Evolutionary conservation across 1,139 yeast genomes (phyloP).

Genomic region (Casaregolazyma suthepensis): DNA sequence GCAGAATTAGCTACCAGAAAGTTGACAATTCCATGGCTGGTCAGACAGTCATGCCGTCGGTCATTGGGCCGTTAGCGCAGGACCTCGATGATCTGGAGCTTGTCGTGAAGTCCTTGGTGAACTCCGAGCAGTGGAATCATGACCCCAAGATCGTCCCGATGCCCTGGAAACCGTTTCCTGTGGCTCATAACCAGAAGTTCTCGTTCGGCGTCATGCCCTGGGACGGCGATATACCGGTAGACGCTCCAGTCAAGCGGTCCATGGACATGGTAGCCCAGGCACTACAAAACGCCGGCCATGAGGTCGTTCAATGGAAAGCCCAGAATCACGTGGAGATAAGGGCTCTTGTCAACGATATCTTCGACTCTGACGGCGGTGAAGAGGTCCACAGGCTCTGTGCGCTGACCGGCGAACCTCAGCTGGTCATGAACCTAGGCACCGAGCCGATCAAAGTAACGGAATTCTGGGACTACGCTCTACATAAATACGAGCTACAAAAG

Average conservation of each 20-base stretch:
- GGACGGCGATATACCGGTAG: conserved; percentile 28
- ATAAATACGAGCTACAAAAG: conserved; percentile 34
- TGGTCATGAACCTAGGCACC: conserved; percentile 31
- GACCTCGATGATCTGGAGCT: conserved; percentile 50
- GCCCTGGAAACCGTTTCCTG: conserved; percentile 39
- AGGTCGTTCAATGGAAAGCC: conserved; percentile 40
- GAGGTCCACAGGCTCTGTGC: conserved; percentile 28
- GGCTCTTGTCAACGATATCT: conserved; percentile 11
- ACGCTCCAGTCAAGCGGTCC: conserved; percentile 42
- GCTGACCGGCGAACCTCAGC: conserved; percentile 41
- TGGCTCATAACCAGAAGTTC: conserved; percentile 35
- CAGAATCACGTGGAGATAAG: conserved; percentile 17
- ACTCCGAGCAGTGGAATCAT: conserved; percentile 47
- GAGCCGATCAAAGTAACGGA: conserved; percentile 31
- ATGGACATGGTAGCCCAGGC: conserved; percentile 25
- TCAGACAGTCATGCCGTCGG: conserved; percentile 36
- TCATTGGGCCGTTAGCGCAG: conserved; percentile 42
- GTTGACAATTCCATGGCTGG: conserved; percentile 46
- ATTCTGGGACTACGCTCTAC: conserved; percentile 42
- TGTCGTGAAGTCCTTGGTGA: conserved; percentile 39
- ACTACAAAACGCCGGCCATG: conserved; percentile 35
- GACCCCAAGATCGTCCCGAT: conserved; percentile 46
- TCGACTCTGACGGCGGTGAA: conserved; percentile 22
- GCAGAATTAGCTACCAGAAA: conserved; percentile 27
- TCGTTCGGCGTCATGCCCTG: conserved; percentile 29